phyloP scores from a whole-genome alignment of 2,329 filamentous ascomycete species.

The Chaetomium strumarium region DNA sequence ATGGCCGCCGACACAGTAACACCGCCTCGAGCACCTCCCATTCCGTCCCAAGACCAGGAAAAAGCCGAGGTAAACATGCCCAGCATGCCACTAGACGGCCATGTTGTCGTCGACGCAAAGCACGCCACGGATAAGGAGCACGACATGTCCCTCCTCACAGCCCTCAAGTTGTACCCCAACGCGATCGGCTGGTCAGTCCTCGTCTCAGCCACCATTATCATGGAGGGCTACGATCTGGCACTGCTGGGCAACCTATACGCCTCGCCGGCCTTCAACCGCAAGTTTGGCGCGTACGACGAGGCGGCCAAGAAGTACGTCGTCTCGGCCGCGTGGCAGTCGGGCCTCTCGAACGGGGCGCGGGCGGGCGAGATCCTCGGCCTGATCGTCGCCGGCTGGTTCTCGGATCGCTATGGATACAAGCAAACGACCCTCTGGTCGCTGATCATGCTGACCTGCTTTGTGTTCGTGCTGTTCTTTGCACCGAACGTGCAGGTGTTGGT shows the following conservation, averaged over 20 bases:
- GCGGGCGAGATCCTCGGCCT: constrained; percentile 52
- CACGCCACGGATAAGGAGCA: constrained; percentile 37
- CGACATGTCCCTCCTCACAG: constrained; percentile 36
- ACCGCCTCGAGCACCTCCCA: background rate
- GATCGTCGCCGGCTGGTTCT: constrained; percentile 30
- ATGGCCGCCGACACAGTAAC: background rate
- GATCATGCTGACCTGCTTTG: constrained; percentile 41
- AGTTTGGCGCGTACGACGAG: constrained; percentile 37
- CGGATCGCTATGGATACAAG: constrained; percentile 43
- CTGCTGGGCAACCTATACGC: constrained; percentile 45
- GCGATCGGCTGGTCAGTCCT: constrained; percentile 44
- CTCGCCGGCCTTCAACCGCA: constrained; percentile 39
- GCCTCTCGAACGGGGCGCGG: constrained; percentile 46
- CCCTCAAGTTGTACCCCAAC: constrained; percentile 40
- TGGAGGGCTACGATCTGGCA: constrained; percentile 48
- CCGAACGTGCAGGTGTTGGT: constrained; percentile 41
- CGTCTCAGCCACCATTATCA: constrained; percentile 42
- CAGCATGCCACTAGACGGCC: background rate
- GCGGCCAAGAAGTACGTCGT: constrained; percentile 39
- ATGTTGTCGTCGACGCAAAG: constrained; percentile 33
- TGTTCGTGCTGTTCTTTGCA: constrained; percentile 51
- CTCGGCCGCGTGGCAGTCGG: constrained; percentile 52
- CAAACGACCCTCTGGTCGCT: constrained; percentile 44
- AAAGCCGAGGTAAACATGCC: background rate
- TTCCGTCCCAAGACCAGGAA: no score